Conservation (phyloP, 2,329 filamentous ascomycete genomes). For the Phaeosphaeriaceae sp. region DNA sequence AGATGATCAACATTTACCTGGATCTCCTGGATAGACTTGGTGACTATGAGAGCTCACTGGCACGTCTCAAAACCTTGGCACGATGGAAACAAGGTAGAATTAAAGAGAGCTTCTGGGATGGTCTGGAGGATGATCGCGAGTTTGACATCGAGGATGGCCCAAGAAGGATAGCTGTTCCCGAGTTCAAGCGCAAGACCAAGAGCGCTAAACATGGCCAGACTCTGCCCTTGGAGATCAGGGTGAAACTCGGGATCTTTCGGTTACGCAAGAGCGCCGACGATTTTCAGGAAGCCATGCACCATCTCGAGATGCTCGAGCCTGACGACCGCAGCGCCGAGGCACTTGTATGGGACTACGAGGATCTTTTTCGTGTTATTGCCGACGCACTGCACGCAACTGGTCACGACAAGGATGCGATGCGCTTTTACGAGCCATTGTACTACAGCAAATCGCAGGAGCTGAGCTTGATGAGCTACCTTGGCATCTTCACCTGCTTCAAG, state of each 20-base stretch:
- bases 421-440: constrained; percentile 63
- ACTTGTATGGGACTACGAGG: constrained; percentile 71
- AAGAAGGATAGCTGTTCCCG: constrained; percentile 68
- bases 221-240: constrained; percentile 81
- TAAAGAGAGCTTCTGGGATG: constrained; percentile 80
- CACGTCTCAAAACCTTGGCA: constrained; percentile 73
- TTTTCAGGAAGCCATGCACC: constrained; percentile 72
- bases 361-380: constrained; percentile 79
- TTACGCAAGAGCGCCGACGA: constrained; percentile 70
- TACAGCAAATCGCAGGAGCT: constrained; percentile 31
- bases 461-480: constrained; percentile 40
- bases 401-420: constrained; percentile 63
- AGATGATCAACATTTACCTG: constrained; percentile 83
- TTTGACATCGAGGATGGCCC: constrained; percentile 79
- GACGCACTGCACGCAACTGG: constrained; percentile 63
- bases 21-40: constrained; percentile 76
- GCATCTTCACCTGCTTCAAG: constrained; percentile 69
- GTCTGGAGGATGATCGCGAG: constrained; percentile 80
- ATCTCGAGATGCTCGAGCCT: constrained; percentile 71
- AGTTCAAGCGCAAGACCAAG: constrained; percentile 67
- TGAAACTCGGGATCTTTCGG: constrained; percentile 85
- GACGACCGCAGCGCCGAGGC: constrained; percentile 60
- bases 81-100: constrained; percentile 84
- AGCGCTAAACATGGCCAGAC: constrained; percentile 72
- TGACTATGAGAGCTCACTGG: constrained; percentile 71